Evolutionary conservation across 2,329 filamentous ascomycete genomes (phyloP), one percentile per base, ranked within the genome.

Genomic region (Colletotrichum sp.): DNA sequence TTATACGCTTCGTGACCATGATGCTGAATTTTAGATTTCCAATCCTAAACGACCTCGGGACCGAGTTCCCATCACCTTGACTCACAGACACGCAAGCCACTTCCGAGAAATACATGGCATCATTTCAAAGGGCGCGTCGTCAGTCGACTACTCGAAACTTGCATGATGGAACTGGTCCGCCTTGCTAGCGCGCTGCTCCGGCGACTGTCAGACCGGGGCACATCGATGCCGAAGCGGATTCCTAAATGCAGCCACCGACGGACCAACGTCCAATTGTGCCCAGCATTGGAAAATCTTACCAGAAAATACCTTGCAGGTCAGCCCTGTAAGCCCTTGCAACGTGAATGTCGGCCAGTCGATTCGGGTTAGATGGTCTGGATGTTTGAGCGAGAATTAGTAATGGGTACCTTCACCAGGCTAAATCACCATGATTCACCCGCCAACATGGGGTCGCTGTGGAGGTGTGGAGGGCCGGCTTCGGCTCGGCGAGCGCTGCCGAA

Each of bases 91-190:
- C 8, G 62, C 69, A 72, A 26, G 68, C 67, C 24, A 62, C 12
- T 26, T 36, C 43, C 28, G n/a, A 34, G 9, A 34, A 43, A 15
- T 36, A 60, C 70, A 76, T 68, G 73, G 73, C 70, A 69, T 73
- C 70, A 64, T 73, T n/a, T 55, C 70, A 24, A 76, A 76, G 73
- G 73, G 73, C 73, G 73, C 64, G 30, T 75, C n/a, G 43, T 48
- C 43, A 24, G 18, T 24, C 10, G 26, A 55, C 21, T 55, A 12
- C 43, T 48, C 43, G 12, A 66, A 66, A 34, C 18, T 38, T 32
- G 13, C 52, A 24, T 38, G n/a, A 30, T 64, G 64, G 72, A 55
- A 32, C 69, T 28, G 69, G 24, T 28, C 24, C 52, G 26, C 18
- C 56, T 13, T 64, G 56, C 32, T 75, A 66, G 69, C 38, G 67